A percentile compares a stretch with the other conserved stretches of the same genome.
Evolutionary conservation across 1,284 basidiomycete genomes (phyloP).

Genomic region (Peniophora sp.): DNA sequence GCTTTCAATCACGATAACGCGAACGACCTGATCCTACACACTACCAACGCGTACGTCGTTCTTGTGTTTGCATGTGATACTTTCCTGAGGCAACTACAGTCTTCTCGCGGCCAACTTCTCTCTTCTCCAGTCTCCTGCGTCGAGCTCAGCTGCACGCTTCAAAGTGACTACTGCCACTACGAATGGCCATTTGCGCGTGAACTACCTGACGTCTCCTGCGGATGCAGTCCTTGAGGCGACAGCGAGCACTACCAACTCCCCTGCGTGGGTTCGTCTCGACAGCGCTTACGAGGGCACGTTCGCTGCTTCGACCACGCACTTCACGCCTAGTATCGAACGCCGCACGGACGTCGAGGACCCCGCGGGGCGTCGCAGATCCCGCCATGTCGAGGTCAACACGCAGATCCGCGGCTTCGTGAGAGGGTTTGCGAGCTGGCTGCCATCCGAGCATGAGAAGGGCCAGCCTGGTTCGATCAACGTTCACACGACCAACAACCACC

Average conservation of each 20-base stretch:
- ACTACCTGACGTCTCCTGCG: constrained; percentile 23
- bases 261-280: constrained; percentile 26
- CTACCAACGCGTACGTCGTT: constrained; percentile 25
- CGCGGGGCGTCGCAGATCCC: constrained; percentile 4
- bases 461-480: not conserved
- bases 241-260: constrained; percentile 28
- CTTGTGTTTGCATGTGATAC: not conserved
- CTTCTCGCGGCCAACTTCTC: constrained; percentile 1
- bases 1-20: constrained; percentile 17
- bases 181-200: constrained; percentile 26
- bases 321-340: constrained; percentile 7
- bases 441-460: not conserved
- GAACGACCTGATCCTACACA: constrained; percentile 22
- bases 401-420: constrained; percentile 1
- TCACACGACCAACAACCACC: constrained; percentile 2
- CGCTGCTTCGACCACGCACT: constrained; percentile 24
- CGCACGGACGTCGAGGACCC: constrained; percentile 6
- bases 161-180: constrained; percentile 21
- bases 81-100: not conserved
- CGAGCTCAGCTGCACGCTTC: constrained; percentile 19
- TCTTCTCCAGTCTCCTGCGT: not conserved
- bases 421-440: constrained; percentile 1
- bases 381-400: constrained; percentile 4
- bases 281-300: constrained; percentile 35
- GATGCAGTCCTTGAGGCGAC: constrained; percentile 22